Percentiles rank a stretch among this genome's conserved stretches.
These are phyloP conservation scores for Scedosporium apiospermum DNA, from an alignment of 2,329 filamentous ascomycete species.

Conservation along the genomic window DNA sequence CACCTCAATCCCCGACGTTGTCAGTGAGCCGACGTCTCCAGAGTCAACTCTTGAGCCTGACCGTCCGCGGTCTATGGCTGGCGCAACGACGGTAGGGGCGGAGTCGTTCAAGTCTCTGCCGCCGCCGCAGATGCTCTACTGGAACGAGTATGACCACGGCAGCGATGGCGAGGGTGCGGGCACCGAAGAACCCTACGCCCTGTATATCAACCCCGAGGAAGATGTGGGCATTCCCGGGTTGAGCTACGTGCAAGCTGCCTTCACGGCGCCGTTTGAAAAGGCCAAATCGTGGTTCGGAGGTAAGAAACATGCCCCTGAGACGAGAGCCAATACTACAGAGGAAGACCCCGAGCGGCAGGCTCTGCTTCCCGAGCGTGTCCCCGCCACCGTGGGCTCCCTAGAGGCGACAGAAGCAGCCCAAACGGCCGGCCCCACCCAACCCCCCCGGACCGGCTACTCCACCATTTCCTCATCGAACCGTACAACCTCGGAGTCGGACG, in stretches of 20 bases:
- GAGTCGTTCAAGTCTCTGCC: conserved; percentile 22
- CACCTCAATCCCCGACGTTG: conserved; percentile 29
- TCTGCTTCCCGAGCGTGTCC: conserved; percentile 13
- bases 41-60: conserved; percentile 17
- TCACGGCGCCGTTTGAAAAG: conserved; percentile 39
- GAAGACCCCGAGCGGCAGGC: conserved; percentile 16
- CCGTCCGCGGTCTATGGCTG: conserved; percentile 10
- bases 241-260: conserved; percentile 44
- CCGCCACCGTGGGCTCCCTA: background rate
- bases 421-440: conserved; percentile 12
- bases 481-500: conserved; percentile 4
- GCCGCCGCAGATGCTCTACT: conserved; percentile 44
- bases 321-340: conserved; percentile 3
- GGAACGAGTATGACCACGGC: conserved; percentile 82
- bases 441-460: conserved; percentile 17
- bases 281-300: conserved; percentile 40
- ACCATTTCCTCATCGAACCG: conserved; percentile 13
- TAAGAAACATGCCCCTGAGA: conserved; percentile 15
- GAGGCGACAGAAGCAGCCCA: background rate
- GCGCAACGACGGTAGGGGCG: conserved; percentile 9
- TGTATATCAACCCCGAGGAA: conserved; percentile 65
- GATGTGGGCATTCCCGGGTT: conserved; percentile 52
- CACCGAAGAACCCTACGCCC: conserved; percentile 52
- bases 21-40: conserved; percentile 29
- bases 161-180: conserved; percentile 52